Conservation (phyloP, 192 early-diverging fungal species). For the Mortierella hygrophila region DNA sequence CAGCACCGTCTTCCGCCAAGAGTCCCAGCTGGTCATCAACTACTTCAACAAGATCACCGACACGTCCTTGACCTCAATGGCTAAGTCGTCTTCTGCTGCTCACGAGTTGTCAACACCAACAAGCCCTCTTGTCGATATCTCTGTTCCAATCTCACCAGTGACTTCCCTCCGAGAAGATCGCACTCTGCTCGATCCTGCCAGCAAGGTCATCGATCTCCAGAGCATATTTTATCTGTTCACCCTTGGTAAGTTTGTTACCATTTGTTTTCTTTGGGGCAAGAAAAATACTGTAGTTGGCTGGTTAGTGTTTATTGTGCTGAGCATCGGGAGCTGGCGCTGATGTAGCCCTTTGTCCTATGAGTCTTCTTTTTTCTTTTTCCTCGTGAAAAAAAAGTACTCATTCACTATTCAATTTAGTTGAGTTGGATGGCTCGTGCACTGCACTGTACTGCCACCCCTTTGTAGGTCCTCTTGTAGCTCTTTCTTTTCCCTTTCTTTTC, state of each 20-base stretch:
- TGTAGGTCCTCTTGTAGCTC: neutral
- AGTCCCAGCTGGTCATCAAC: slow-evolving; percentile 27
- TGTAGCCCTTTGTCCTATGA: neutral
- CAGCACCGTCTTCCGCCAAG: slow-evolving; percentile 30
- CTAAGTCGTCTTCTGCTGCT: neutral
- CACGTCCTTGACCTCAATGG: neutral
- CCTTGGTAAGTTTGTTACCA: slow-evolving; percentile 13
- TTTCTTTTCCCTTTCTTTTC: neutral
- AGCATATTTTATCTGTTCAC: slow-evolving; percentile 34
- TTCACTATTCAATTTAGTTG: neutral
- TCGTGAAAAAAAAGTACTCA: neutral
- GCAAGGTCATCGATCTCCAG: slow-evolving; percentile 23
- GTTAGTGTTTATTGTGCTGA: neutral
- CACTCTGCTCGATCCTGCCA: neutral
- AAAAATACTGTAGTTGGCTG: neutral
- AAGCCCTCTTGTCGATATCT: neutral
- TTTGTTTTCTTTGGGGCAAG: neutral
- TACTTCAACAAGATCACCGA: slow-evolving; percentile 26
- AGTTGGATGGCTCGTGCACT: neutral
- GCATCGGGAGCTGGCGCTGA: neutral
- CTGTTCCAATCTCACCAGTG: neutral
- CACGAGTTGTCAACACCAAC: neutral
- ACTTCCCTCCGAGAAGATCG: neutral
- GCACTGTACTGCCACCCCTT: neutral
- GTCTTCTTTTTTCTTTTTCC: neutral